A percentile compares a stretch with the other conserved stretches of the same genome.
These are phyloP conservation scores for Vanilla planifolia DNA, from an alignment of 106 monocot genomes.

Conservation along the genomic window DNA sequence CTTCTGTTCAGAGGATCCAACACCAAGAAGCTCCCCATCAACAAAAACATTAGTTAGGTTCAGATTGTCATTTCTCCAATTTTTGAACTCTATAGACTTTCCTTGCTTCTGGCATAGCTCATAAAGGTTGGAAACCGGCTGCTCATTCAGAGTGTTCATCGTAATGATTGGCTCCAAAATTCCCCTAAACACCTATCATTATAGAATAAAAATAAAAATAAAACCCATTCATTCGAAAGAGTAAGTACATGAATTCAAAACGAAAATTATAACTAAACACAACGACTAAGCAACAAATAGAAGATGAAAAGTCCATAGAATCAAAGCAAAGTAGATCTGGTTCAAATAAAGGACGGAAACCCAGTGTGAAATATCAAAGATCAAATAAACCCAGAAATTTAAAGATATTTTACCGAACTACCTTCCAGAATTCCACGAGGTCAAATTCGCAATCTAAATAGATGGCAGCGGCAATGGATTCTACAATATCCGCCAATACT, in stretches of 20 bases:
- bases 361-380: background rate
- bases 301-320: background rate
- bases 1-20: slow-evolving; percentile 43
- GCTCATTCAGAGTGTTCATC: slow-evolving; percentile 32
- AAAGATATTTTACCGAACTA: background rate
- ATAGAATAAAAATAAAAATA: background rate
- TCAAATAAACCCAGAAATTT: background rate
- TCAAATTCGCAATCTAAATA: slow-evolving; percentile 29
- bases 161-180: slow-evolving; percentile 66
- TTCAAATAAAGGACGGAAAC: background rate
- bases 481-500: slow-evolving; percentile 14
- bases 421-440: slow-evolving; percentile 21
- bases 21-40: slow-evolving; percentile 35
- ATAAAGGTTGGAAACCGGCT: slow-evolving; percentile 47
- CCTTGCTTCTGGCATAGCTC: slow-evolving; percentile 54
- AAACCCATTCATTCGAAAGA: background rate
- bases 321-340: background rate
- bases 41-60: slow-evolving; percentile 35
- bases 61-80: slow-evolving; percentile 18
- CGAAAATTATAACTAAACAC: background rate
- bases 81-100: slow-evolving; percentile 19
- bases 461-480: slow-evolving; percentile 27
- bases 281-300: background rate
- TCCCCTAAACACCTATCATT: slow-evolving; percentile 24
- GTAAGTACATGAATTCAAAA: background rate